A percentile compares a stretch with the other conserved stretches of the same genome.
These are phyloP conservation scores for Thelonectria olida DNA, from an alignment of 2,329 filamentous ascomycete genomes.

Conservation along the genomic window DNA sequence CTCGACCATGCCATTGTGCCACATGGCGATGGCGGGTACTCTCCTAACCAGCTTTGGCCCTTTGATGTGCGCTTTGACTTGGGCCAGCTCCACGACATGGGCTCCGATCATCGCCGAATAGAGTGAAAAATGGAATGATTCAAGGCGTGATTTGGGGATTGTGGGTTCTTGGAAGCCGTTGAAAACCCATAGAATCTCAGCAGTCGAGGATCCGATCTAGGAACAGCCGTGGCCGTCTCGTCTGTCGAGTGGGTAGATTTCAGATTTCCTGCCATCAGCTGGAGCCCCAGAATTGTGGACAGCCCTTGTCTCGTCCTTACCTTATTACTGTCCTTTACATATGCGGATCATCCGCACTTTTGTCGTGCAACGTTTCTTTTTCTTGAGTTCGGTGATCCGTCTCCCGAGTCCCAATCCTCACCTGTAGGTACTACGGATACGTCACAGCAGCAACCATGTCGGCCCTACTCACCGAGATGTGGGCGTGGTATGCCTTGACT, in stretches of 20 bases:
- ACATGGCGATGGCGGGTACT: slow-evolving; percentile 2
- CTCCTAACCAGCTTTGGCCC: not conserved
- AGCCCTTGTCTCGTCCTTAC: not conserved
- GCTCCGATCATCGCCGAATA: slow-evolving; percentile 9
- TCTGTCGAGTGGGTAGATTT: not conserved
- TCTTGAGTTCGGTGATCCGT: slow-evolving; percentile 4
- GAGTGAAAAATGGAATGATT: slow-evolving; percentile 7
- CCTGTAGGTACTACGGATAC: not conserved
- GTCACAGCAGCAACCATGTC: slow-evolving; percentile 31
- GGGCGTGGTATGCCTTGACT: slow-evolving; percentile 53
- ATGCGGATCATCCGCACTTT: slow-evolving; percentile 3
- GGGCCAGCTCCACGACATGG: not conserved
- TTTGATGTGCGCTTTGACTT: not conserved
- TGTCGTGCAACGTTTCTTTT: slow-evolving; percentile 2
- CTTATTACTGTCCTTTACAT: slow-evolving; percentile 8
- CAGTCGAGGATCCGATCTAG: not conserved
- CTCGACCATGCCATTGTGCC: too few species aligned
- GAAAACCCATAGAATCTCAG: not conserved
- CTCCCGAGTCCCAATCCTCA: not conserved
- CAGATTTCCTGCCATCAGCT: not conserved
- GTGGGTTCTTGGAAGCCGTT: not conserved
- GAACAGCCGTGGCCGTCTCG: not conserved
- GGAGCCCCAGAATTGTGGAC: slow-evolving; percentile 4
- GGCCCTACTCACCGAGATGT: slow-evolving; percentile 47
- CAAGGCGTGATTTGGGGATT: slow-evolving; percentile 10